Percentiles rank a stretch among this genome's conserved stretches.
phyloP scores from a whole-genome alignment of 2,329 filamentous ascomycete genomes.

The Seiridium cupressi region DNA sequence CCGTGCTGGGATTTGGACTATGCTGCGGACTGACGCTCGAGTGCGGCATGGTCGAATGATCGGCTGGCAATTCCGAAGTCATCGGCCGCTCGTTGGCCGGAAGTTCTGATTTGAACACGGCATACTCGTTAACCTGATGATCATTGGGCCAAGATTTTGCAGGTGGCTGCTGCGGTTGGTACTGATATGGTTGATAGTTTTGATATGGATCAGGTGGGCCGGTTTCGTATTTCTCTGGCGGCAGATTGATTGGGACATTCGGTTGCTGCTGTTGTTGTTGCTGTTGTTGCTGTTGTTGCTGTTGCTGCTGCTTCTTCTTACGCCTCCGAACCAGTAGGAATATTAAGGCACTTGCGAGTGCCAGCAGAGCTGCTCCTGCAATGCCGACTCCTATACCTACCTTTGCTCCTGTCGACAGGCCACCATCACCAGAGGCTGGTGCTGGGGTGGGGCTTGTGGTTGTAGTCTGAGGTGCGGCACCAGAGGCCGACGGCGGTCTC shows the following conservation, averaged over 20 bases:
- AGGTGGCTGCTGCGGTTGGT: not conserved
- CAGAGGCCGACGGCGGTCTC: not conserved
- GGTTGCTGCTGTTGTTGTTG: no score
- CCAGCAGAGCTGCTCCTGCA: not conserved
- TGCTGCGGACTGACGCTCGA: not conserved
- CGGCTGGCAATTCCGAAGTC: not conserved
- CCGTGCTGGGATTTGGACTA: conserved; percentile 2
- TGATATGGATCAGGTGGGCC: not conserved
- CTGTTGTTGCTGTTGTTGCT: no score
- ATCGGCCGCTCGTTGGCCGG: conserved; percentile 4
- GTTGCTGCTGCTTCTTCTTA: not conserved
- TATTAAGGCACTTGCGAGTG: not conserved
- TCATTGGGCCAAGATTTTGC: not conserved
- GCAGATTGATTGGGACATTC: not conserved
- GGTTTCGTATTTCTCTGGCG: not conserved
- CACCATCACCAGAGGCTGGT: not conserved
- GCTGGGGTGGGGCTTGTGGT: not conserved
- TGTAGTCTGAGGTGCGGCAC: not conserved
- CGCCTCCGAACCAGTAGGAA: conserved; percentile 1
- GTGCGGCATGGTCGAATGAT: not conserved
- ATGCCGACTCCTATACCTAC: conserved; percentile 8
- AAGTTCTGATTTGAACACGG: conserved; percentile 9
- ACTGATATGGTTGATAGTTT: not conserved
- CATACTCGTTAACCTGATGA: not conserved
- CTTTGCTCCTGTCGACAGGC: conserved; percentile 8